Evolutionary conservation across 805 yeast genomes (phyloP).

Genomic region (Saccharomyces mikatae): DNA sequence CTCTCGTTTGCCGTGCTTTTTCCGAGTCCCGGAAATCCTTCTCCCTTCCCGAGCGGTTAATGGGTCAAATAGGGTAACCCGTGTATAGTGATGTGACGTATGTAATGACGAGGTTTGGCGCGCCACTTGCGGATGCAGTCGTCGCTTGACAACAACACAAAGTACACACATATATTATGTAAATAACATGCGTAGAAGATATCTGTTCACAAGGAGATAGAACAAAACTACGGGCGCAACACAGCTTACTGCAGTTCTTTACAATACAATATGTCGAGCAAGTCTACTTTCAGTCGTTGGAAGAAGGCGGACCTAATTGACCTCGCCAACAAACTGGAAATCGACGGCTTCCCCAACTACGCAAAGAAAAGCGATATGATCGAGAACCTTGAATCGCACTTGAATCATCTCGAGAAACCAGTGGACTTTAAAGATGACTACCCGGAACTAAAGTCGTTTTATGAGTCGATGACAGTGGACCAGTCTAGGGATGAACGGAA

Average conservation of each 20-base stretch:
- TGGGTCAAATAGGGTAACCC: background rate
- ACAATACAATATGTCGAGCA: background rate
- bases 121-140: background rate
- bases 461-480: conserved; percentile 6
- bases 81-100: background rate
- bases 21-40: background rate
- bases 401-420: conserved; percentile 13
- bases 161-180: background rate
- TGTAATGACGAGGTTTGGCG: background rate
- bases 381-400: conserved; percentile 12
- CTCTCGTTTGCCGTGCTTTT: background rate
- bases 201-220: background rate
- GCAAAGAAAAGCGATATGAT: conserved; percentile 16
- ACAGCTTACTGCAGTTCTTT: background rate
- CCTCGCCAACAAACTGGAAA: conserved; percentile 18
- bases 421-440: conserved; percentile 18
- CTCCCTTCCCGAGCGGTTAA: background rate
- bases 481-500: background rate
- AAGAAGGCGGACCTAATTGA: conserved; percentile 24
- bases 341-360: conserved; percentile 11
- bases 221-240: background rate
- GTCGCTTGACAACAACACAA: background rate
- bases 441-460: conserved; percentile 24
- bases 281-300: conserved; percentile 18
- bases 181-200: background rate